Percentiles rank a stretch among this genome's conserved stretches.
phyloP scores from a whole-genome alignment of 345 rosid genomes.

The Eutrema japonicum region DNA sequence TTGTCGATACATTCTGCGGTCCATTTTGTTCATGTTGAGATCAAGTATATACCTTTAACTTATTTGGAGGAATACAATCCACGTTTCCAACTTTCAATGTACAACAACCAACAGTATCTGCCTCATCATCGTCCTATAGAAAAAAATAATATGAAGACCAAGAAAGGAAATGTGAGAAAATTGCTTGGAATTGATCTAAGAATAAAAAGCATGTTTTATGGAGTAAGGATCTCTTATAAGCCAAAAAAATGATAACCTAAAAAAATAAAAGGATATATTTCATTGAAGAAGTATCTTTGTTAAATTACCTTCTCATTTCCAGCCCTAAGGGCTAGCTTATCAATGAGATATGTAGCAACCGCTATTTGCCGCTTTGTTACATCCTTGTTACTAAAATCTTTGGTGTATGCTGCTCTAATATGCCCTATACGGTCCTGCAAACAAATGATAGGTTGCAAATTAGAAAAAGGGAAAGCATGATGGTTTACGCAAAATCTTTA shows the following conservation, averaged over 20 bases:
- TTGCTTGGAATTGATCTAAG: slow-evolving; percentile 1
- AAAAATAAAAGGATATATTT: background rate
- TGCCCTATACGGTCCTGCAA: slow-evolving; percentile 71
- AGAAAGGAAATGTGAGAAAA: slow-evolving; percentile 25
- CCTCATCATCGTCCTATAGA: slow-evolving; percentile 94
- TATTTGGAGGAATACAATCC: slow-evolving; percentile 81
- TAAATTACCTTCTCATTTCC: slow-evolving; percentile 94
- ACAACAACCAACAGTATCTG: slow-evolving; percentile 99
- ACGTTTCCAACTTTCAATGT: slow-evolving; percentile 96
- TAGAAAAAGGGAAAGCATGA: slow-evolving; percentile 7
- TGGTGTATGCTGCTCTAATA: slow-evolving; percentile 88
- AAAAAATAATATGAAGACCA: background rate
- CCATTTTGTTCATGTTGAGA: slow-evolving; percentile 8
- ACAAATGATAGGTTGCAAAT: slow-evolving; percentile 19
- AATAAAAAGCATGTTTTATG: background rate
- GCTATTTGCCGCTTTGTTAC: slow-evolving; percentile 79
- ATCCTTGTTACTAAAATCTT: slow-evolving; percentile 78
- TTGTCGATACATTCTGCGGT: background rate
- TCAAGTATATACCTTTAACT: slow-evolving; percentile 65
- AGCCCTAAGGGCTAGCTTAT: slow-evolving; percentile 98
- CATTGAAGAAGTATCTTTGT: slow-evolving; percentile 20
- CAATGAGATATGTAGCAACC: slow-evolving; percentile 97
- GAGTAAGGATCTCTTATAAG: slow-evolving; percentile 10
- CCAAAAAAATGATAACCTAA: background rate
- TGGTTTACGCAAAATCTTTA: slow-evolving; percentile 20